These are phyloP conservation scores for Ophiosphaerella narmari DNA, from an alignment of 2,329 filamentous ascomycete genomes.

Conservation along the genomic window DNA sequence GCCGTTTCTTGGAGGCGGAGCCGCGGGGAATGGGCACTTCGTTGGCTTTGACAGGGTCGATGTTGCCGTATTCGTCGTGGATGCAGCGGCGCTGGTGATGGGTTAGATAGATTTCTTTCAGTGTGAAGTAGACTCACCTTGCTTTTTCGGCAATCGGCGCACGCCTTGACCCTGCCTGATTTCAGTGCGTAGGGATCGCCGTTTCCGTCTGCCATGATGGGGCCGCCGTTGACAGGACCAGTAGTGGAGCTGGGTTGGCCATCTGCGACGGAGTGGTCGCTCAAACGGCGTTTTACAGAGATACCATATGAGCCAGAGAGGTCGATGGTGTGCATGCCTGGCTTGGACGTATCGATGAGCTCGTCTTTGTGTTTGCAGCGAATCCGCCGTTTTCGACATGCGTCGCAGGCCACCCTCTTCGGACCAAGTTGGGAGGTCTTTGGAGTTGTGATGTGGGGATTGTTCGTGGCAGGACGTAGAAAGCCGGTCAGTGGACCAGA, in stretches of 20 bases:
- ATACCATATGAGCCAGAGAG: slow-evolving; percentile 38
- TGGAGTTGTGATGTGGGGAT: slow-evolving; percentile 52
- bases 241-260: slow-evolving; percentile 18
- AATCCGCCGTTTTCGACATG: slow-evolving; percentile 65
- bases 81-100: slow-evolving; percentile 64
- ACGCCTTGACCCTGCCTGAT: slow-evolving; percentile 66
- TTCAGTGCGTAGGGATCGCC: slow-evolving; percentile 53
- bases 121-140: slow-evolving; percentile 49
- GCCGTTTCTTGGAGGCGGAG: slow-evolving; percentile 60
- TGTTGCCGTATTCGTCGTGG: slow-evolving; percentile 66
- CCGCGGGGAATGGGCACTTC: slow-evolving; percentile 65
- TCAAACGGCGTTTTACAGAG: slow-evolving; percentile 40
- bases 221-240: slow-evolving; percentile 32
- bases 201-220: slow-evolving; percentile 42
- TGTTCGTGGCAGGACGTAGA: slow-evolving; percentile 44
- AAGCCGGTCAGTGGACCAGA: slow-evolving; percentile 38
- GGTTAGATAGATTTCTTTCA: slow-evolving; percentile 6
- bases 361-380: slow-evolving; percentile 67
- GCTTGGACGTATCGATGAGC: slow-evolving; percentile 42
- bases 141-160: slow-evolving; percentile 69
- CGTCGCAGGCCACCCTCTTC: slow-evolving; percentile 65
- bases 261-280: slow-evolving; percentile 34
- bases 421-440: slow-evolving; percentile 64
- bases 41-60: slow-evolving; percentile 67
- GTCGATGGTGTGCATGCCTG: slow-evolving; percentile 38